Evolutionary conservation across 225 moss, liverwort and hornwort species (phyloP).

Genomic region (Lunularia cruciata): DNA sequence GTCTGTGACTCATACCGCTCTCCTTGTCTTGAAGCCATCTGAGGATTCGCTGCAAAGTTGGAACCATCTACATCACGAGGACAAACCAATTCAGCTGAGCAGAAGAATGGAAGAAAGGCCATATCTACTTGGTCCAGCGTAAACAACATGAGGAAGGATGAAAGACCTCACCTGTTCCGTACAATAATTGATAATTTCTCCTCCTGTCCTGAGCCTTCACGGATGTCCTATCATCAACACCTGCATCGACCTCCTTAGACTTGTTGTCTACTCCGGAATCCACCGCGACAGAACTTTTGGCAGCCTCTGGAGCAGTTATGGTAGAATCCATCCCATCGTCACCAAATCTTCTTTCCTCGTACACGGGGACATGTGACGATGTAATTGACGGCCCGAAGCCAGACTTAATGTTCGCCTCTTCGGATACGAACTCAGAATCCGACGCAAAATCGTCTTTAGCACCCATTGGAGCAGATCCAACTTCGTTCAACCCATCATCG

Average conservation of each 20-base stretch:
- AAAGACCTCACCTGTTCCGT: slow-evolving; percentile 9
- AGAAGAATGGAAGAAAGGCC: neutral
- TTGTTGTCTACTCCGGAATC: neutral
- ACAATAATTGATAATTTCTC: neutral
- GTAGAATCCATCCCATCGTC: slow-evolving; percentile 7
- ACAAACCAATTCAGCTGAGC: neutral
- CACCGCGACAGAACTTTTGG: neutral
- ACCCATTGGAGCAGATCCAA: neutral
- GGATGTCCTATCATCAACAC: neutral
- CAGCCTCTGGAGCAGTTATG: neutral
- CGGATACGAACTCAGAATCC: neutral
- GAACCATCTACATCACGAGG: neutral
- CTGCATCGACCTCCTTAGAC: neutral
- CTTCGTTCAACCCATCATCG: neutral
- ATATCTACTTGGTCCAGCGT: neutral
- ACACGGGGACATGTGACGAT: neutral
- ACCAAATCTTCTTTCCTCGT: slow-evolving; percentile 10
- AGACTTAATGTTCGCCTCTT: neutral
- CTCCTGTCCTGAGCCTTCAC: neutral
- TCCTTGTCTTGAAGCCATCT: neutral
- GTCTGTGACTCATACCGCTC: neutral
- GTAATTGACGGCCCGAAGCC: slow-evolving; percentile 4
- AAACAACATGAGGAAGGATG: no score
- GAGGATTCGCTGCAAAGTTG: neutral
- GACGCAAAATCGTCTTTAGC: neutral